Evolutionary conservation across 805 yeast species (phyloP).

Genomic region (Phaffomyces thermotolerans): DNA sequence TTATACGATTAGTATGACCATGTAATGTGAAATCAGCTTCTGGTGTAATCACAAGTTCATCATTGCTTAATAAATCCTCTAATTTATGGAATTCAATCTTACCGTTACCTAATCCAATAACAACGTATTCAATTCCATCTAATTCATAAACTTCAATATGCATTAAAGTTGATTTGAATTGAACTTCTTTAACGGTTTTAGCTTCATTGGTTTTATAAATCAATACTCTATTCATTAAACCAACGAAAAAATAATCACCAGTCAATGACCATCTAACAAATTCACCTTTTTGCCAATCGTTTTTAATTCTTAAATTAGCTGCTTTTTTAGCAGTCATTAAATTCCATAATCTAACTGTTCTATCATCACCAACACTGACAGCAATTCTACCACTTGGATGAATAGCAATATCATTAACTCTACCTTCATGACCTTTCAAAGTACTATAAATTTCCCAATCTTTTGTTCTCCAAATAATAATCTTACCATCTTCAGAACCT

Average conservation of each 20-base stretch:
- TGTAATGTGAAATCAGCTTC: slow-evolving; percentile 52
- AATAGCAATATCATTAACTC: slow-evolving; percentile 76
- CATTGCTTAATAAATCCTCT: slow-evolving; percentile 26
- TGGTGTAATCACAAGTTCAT: slow-evolving; percentile 18
- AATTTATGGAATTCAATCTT: slow-evolving; percentile 49
- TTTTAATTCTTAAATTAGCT: slow-evolving; percentile 65
- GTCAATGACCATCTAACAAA: slow-evolving; percentile 57
- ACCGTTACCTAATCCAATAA: slow-evolving; percentile 70
- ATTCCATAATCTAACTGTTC: slow-evolving; percentile 85
- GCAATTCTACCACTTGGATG: slow-evolving; percentile 91
- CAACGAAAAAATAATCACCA: slow-evolving; percentile 75
- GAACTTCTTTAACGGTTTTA: slow-evolving; percentile 45
- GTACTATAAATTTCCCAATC: slow-evolving; percentile 94
- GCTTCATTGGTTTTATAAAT: slow-evolving; percentile 61
- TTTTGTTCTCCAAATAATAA: slow-evolving; percentile 88
- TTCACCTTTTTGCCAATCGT: slow-evolving; percentile 60
- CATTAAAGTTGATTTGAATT: slow-evolving; percentile 56
- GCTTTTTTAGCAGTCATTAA: slow-evolving; percentile 95
- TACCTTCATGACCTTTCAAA: slow-evolving; percentile 82
- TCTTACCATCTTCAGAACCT: slow-evolving; percentile 85
- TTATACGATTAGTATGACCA: slow-evolving; percentile 84
- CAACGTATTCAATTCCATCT: slow-evolving; percentile 47
- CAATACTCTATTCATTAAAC: slow-evolving; percentile 55
- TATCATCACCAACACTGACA: slow-evolving; percentile 79
- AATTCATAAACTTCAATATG: slow-evolving; percentile 47